Percentiles rank a stretch among this genome's conserved stretches.
Evolutionary conservation across 2,329 filamentous ascomycete genomes (phyloP).

Genomic region (Cladosporium phlei): DNA sequence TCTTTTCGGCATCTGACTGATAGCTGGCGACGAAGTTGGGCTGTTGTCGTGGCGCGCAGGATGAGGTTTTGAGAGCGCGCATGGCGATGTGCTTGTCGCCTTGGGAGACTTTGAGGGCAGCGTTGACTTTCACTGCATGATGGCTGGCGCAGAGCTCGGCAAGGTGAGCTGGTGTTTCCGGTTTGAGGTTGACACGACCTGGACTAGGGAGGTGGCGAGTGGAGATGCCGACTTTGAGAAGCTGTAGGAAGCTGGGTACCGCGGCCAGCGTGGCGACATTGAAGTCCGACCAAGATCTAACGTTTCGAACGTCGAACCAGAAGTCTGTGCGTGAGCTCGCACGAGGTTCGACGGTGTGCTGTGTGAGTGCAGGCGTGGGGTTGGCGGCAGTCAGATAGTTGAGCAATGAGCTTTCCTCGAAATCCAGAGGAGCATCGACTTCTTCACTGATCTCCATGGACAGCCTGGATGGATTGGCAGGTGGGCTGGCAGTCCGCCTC

Average conservation of each 20-base stretch:
- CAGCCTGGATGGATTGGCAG: conserved; percentile 41
- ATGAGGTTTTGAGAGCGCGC: conserved; percentile 34
- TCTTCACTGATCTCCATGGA: conserved; percentile 33
- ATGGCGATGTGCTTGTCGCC: conserved; percentile 57
- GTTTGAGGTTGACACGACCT: conserved; percentile 50
- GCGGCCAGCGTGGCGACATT: conserved; percentile 65
- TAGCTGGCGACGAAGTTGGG: conserved; percentile 64
- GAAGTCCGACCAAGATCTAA: conserved; percentile 79
- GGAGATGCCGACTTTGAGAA: conserved; percentile 61
- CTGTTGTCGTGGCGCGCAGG: conserved; percentile 46
- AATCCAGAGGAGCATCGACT: conserved; percentile 31
- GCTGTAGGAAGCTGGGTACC: conserved; percentile 65
- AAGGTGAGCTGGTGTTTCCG: conserved; percentile 70
- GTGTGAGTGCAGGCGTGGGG: conserved; percentile 75
- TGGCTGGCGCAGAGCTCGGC: conserved; percentile 70
- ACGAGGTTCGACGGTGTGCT: conserved; percentile 64
- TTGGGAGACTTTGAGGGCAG: conserved; percentile 72
- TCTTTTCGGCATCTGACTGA: conserved; percentile 48
- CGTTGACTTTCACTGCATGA: conserved; percentile 83
- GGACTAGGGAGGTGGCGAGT: conserved; percentile 58
- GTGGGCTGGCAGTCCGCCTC: conserved; percentile 30
- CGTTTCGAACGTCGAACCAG: conserved; percentile 92
- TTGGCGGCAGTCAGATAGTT: conserved; percentile 75
- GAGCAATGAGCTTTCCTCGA: conserved; percentile 62
- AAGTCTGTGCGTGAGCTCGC: conserved; percentile 74